Evolutionary conservation across 768 basidiomycete species (phyloP).

Genomic region (Lepiota subincarnata): DNA sequence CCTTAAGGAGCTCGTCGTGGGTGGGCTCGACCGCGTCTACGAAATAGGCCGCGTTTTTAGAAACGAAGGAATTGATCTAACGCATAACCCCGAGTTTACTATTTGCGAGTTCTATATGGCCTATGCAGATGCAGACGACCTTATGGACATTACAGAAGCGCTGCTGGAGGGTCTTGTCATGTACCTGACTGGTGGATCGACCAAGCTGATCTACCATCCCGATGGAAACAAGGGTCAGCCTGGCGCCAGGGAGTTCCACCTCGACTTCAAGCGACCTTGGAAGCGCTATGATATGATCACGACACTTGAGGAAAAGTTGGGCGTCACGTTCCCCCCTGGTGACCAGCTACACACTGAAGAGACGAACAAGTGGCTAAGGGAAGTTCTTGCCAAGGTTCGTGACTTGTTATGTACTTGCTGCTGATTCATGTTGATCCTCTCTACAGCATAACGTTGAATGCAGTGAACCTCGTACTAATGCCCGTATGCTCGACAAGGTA

Average conservation of each 20-base stretch:
- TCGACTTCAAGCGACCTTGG: conserved; percentile 94
- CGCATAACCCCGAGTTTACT: conserved; percentile 98
- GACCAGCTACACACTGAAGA: conserved; percentile 84
- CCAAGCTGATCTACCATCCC: conserved; percentile 82
- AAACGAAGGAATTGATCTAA: conserved; percentile 98
- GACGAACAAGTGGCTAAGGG: conserved; percentile 84
- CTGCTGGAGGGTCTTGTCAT: conserved; percentile 91
- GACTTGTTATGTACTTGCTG: not conserved
- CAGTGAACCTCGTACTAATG: conserved; percentile 91
- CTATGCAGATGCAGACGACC: conserved; percentile 97
- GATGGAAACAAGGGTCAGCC: conserved; percentile 84
- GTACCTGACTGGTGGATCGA: conserved; percentile 75
- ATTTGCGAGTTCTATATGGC: conserved; percentile 99
- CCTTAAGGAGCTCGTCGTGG: conserved; percentile 95
- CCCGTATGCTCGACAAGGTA: conserved; percentile 85
- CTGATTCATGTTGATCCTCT: not conserved
- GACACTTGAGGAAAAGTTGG: conserved; percentile 91
- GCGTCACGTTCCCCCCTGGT: conserved; percentile 89
- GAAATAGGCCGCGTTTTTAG: conserved; percentile 98
- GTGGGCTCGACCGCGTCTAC: conserved; percentile 95
- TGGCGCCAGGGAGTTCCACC: conserved; percentile 55
- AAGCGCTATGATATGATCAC: conserved; percentile 98
- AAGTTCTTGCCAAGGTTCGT: conserved; percentile 76
- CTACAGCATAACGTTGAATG: conserved; percentile 92
- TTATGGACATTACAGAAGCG: conserved; percentile 95